phyloP scores from a whole-genome alignment of 768 basidiomycete genomes.

The Boletales sp. region DNA sequence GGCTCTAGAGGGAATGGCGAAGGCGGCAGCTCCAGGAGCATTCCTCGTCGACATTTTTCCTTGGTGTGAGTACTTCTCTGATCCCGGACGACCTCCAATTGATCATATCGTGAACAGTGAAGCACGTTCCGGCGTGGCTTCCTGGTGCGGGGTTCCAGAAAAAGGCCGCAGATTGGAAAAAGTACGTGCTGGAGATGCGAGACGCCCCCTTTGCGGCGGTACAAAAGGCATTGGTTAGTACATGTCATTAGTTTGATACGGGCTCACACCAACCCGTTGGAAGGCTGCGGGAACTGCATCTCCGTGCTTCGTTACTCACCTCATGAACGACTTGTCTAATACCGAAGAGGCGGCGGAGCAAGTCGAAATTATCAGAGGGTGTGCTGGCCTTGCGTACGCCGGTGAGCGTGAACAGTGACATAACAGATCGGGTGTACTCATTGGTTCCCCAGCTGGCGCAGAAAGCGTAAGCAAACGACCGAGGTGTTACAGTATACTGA shows the following conservation, averaged over 20 bases:
- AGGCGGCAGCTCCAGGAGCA: constrained; percentile 49
- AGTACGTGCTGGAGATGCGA: constrained; percentile 46
- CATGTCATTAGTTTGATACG: background rate
- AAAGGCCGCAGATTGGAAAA: constrained; percentile 49
- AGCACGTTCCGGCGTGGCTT: constrained; percentile 50
- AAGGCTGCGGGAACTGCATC: constrained; percentile 27
- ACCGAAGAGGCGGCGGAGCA: constrained; percentile 11
- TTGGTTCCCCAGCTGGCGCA: constrained; percentile 33
- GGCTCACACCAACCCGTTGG: background rate
- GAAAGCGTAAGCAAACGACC: constrained; percentile 28
- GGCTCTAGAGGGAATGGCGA: constrained; percentile 47
- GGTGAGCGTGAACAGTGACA: constrained; percentile 26
- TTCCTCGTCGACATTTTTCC: constrained; percentile 52
- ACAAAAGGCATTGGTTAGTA: constrained; percentile 36
- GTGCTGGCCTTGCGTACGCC: constrained; percentile 46
- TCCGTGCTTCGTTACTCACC: constrained; percentile 29
- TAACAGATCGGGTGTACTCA: constrained; percentile 5
- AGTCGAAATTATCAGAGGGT: constrained; percentile 37
- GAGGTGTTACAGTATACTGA: background rate
- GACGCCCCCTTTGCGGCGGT: constrained; percentile 42
- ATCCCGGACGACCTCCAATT: background rate
- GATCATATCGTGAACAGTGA: constrained; percentile 34
- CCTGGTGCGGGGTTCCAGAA: constrained; percentile 50
- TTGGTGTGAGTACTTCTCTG: constrained; percentile 26
- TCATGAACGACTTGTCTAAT: constrained; percentile 19